phyloP scores from a whole-genome alignment of 768 basidiomycete species.

The Phlebiopsis gigantea region DNA sequence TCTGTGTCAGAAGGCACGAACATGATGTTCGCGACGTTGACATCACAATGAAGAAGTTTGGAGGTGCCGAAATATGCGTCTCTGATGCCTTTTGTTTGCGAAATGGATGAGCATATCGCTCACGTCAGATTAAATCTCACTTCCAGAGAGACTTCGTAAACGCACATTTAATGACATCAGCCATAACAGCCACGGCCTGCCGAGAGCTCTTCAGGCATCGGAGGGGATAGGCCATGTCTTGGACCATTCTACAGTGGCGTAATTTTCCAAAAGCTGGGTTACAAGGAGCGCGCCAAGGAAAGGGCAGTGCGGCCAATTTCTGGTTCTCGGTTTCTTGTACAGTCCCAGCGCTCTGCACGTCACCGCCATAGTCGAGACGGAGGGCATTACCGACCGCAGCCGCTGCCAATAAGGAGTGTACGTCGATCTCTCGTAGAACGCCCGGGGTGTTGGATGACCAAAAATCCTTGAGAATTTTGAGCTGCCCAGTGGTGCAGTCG shows the following conservation, averaged over 20 bases:
- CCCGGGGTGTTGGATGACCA: not conserved
- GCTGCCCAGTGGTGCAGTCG: not conserved
- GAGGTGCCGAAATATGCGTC: not conserved
- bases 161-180: not conserved
- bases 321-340: not conserved
- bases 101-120: no score
- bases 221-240: not conserved
- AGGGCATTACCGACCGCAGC: no score
- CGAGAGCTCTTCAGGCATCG: not conserved
- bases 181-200: not conserved
- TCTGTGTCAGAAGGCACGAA: not conserved
- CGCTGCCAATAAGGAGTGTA: not conserved
- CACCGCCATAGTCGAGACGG: not conserved
- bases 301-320: not conserved
- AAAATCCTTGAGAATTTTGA: slow-evolving; percentile 10
- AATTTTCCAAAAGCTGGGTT: not conserved
- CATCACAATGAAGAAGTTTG: not conserved
- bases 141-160: no score
- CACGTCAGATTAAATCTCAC: no score
- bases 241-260: not conserved
- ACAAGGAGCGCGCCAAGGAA: not conserved
- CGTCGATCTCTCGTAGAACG: not conserved
- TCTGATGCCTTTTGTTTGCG: not conserved
- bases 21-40: not conserved
- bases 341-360: not conserved